phyloP scores from a whole-genome alignment of 192 early-diverging fungal species.

The Coemansia sp. region DNA sequence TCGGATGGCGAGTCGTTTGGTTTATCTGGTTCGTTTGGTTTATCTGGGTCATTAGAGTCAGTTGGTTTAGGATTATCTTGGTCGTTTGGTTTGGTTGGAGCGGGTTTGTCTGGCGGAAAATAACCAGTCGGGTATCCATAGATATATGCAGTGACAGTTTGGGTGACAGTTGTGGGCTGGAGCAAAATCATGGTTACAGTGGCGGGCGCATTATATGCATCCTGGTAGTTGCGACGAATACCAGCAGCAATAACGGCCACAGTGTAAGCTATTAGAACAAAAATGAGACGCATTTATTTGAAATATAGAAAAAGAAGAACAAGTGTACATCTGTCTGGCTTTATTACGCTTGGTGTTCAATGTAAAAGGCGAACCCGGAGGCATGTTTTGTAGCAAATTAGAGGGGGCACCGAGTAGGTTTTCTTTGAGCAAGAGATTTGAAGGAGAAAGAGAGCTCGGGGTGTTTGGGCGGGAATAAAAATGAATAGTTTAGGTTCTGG shows the following conservation, averaged over 20 bases:
- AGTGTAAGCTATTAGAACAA: background rate
- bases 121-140: background rate
- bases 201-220: background rate
- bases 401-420: too few species aligned
- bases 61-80: background rate
- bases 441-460: too few species aligned
- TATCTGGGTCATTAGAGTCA: too few species aligned
- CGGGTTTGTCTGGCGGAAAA: background rate
- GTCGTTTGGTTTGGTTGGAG: background rate
- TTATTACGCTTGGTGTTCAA: too few species aligned
- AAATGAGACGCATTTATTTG: background rate
- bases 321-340: too few species aligned
- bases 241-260: background rate
- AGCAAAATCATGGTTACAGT: background rate
- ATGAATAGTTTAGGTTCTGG: too few species aligned
- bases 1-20: background rate
- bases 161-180: conserved; percentile 3
- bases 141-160: conserved; percentile 8
- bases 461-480: too few species aligned
- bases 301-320: background rate
- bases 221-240: background rate
- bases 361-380: too few species aligned
- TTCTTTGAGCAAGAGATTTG: too few species aligned
- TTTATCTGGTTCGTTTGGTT: background rate
- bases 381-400: too few species aligned